These are phyloP conservation scores for Podila verticillata DNA, from an alignment of 192 early-diverging fungal genomes.

Conservation along the genomic window DNA sequence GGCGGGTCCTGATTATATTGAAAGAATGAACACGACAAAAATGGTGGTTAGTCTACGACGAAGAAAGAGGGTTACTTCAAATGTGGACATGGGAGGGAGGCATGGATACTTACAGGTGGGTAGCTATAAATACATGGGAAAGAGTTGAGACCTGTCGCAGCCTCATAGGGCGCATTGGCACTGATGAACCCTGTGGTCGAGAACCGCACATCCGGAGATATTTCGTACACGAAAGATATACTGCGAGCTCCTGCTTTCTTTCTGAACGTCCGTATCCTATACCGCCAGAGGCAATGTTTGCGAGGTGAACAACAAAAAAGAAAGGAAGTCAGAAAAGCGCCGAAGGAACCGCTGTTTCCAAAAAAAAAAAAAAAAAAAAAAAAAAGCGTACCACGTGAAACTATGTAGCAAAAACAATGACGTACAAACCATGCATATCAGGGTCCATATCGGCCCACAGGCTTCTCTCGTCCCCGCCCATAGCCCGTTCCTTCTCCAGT, in stretches of 20 bases:
- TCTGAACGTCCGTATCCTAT: conserved; percentile 55
- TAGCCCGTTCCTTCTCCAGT: conserved; percentile 54
- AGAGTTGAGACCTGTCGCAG: conserved; percentile 61
- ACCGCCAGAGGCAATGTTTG: no score
- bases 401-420: background rate
- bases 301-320: no score
- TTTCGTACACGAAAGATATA: conserved; percentile 59
- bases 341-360: no score
- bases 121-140: conserved; percentile 65
- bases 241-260: conserved; percentile 55
- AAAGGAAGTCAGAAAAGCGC: background rate
- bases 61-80: background rate
- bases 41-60: background rate
- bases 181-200: conserved; percentile 54
- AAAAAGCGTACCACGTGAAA: background rate
- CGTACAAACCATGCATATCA: conserved; percentile 60
- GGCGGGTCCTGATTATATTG: conserved; percentile 58
- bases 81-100: background rate
- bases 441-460: conserved; percentile 58
- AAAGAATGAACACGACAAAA: no score
- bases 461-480: conserved; percentile 53
- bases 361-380: background rate
- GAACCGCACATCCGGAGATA: conserved; percentile 49
- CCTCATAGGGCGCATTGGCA: conserved; percentile 53
- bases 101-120: conserved; percentile 50